phyloP scores from a whole-genome alignment of 768 basidiomycete genomes.

The Rossbeevera mucosa region DNA sequence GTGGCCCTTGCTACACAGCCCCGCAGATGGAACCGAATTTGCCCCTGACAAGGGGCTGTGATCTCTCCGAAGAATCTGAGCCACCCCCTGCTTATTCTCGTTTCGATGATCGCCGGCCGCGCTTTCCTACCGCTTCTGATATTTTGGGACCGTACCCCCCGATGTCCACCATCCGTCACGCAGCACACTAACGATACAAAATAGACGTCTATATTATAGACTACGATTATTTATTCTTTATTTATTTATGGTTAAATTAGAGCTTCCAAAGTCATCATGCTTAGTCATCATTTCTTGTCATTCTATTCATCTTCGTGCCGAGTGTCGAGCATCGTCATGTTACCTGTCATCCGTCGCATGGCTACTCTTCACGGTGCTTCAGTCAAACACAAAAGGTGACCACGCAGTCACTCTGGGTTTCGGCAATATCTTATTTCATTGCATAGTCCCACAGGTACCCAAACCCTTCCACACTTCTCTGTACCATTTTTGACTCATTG shows the following conservation, averaged over 20 bases:
- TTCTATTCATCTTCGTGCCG: too few species aligned
- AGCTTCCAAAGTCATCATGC: not conserved
- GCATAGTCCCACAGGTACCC: slow-evolving; percentile 60
- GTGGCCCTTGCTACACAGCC: not conserved
- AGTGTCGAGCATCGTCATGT: slow-evolving; percentile 25
- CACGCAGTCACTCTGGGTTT: not conserved
- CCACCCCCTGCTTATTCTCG: slow-evolving; percentile 26
- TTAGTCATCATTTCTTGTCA: slow-evolving; percentile 24
- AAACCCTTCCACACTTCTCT: not conserved
- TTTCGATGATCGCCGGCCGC: slow-evolving; percentile 21
- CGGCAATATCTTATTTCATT: slow-evolving; percentile 10
- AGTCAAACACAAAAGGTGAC: slow-evolving; percentile 42
- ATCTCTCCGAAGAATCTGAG: slow-evolving; percentile 7
- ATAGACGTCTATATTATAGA: slow-evolving; percentile 1
- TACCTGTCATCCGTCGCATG: slow-evolving; percentile 33
- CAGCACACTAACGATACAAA: not conserved
- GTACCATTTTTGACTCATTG: slow-evolving; percentile 16
- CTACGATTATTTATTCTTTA: not conserved
- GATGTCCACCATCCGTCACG: slow-evolving; percentile 7
- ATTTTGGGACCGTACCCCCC: slow-evolving; percentile 29
- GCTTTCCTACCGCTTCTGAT: slow-evolving; percentile 16
- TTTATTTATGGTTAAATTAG: slow-evolving; percentile 2
- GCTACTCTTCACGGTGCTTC: slow-evolving; percentile 42
- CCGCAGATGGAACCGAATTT: not conserved
- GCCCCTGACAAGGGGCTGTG: not conserved